These are phyloP conservation scores for Abortiporus biennis DNA, from an alignment of 1,284 basidiomycete genomes.

Conservation along the genomic window DNA sequence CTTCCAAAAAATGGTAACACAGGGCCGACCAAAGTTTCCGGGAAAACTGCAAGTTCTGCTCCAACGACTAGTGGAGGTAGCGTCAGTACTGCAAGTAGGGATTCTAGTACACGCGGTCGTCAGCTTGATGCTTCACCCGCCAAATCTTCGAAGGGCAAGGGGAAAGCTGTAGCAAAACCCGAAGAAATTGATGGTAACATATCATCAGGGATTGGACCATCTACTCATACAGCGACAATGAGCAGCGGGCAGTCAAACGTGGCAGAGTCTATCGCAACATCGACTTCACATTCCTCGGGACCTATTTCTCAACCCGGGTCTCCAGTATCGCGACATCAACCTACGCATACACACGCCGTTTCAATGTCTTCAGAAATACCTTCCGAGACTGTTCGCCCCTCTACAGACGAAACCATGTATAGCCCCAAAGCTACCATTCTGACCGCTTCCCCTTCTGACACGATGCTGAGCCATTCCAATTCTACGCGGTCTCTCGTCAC, in stretches of 20 bases:
- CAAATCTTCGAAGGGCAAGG: background rate
- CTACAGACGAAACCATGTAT: background rate
- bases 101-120: background rate
- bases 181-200: background rate
- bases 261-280: background rate
- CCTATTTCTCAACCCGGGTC: conserved; percentile 10
- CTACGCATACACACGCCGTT: conserved; percentile 4
- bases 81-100: background rate
- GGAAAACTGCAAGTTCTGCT: background rate
- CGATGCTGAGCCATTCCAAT: background rate
- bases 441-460: too few species aligned
- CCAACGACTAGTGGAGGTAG: background rate
- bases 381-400: background rate
- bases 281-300: too few species aligned
- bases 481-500: background rate
- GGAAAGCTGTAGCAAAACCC: background rate
- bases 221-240: too few species aligned
- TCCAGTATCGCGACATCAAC: conserved; percentile 11
- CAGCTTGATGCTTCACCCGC: background rate
- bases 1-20: background rate
- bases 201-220: too few species aligned
- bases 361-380: background rate
- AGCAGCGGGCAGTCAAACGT: too few species aligned
- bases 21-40: background rate
- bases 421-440: too few species aligned